Evolutionary conservation across 768 basidiomycete species (phyloP), one percentile per base, ranked within the genome.

Genomic region (Russula olivacea): DNA sequence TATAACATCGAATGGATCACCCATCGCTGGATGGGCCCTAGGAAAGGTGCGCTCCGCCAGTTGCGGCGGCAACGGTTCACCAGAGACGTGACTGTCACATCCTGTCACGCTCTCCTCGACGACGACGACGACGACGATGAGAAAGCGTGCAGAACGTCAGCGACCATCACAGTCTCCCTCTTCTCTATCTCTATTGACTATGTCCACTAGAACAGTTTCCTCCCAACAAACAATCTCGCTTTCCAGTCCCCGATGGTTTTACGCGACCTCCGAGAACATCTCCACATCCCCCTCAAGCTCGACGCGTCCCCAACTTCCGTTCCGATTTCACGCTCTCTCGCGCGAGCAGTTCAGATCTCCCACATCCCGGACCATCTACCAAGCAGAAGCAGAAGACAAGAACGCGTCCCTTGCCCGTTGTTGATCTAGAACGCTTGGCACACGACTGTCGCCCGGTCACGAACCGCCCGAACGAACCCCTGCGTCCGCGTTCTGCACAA

Each of bases 1-100:
- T 72, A 93, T 91, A 65, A 91, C 87, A 78, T 93, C 91, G 73
- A 93, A 93, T 21, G 89, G 83, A 73, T 89, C 87, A 48, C 86
- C 84, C 76, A 77, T 68, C 17, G 28, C 28, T 9, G 30, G 50
- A 51, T 19, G 50, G 50, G 15, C 25, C 49, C 12, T 53, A 47
- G 14, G 45, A 47, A 47, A 47, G 45, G 45, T 47, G 45, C 8
- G 12, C 1, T 11, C 21, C n/a, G 21, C 45, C 21, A 21, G 45
- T 21, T 23, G 45, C 45, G n/a, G 45, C 45, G 45, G 45, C 21
- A 47, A 47, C 45, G 19, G 21, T 9, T 6, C 43, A 45, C 19
- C n/a, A 47, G n/a, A 21, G n/a, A 21, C 1, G 45, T 47, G 45
- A 47, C 45, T 14, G 53, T 54, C 23, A 54, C 36, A 54, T 2